Evolutionary conservation across 257 asterid species (phyloP).

Genomic region (Linderniella brevidens): DNA sequence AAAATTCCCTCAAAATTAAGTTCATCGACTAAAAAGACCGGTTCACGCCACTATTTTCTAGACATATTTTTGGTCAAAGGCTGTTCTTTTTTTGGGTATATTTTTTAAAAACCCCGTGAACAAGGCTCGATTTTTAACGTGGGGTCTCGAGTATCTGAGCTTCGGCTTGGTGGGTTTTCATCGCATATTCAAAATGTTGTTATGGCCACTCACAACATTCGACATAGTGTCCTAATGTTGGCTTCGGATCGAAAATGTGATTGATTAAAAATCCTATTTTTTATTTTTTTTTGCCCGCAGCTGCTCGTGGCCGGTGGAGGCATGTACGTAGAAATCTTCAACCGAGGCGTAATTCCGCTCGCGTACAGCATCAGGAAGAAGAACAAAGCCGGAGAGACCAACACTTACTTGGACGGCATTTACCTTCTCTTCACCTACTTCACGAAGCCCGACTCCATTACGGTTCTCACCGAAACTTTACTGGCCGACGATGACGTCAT

Average conservation of each 20-base stretch:
- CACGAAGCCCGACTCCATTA: conserved; percentile 73
- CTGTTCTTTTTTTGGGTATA: too few species aligned
- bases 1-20: too few species aligned
- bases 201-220: too few species aligned
- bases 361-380: conserved; percentile 73
- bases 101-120: too few species aligned
- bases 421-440: conserved; percentile 83
- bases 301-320: conserved; percentile 93
- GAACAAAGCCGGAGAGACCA: conserved; percentile 84
- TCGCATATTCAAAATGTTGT: neutral
- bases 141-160: neutral
- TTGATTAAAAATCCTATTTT: too few species aligned
- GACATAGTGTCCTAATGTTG: neutral
- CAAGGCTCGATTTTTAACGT: too few species aligned
- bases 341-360: conserved; percentile 88
- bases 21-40: too few species aligned
- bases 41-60: too few species aligned
- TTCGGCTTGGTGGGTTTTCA: neutral
- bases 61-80: too few species aligned
- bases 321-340: conserved; percentile 91
- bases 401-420: conserved; percentile 85
- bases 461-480: conserved; percentile 31
- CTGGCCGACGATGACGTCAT: conserved; percentile 57
- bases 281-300: conserved; percentile 19
- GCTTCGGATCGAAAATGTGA: neutral